Base-by-base conservation (phyloP, 1,284 basidiomycete genomes). In the Leccinum subspadiceum region DNA sequence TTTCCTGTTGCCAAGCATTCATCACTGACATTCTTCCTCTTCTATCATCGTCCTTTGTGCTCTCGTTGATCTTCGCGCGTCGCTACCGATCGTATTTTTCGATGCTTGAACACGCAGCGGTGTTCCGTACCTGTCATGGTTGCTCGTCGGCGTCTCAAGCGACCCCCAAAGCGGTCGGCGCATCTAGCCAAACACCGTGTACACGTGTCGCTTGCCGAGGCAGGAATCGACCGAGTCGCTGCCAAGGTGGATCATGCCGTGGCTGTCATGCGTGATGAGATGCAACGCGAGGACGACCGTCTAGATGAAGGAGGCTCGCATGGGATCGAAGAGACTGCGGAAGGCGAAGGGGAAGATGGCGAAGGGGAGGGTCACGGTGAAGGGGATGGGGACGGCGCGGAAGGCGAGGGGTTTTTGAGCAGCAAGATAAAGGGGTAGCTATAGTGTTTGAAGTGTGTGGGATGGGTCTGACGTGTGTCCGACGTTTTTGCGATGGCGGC, bases 71-170 rank as follows among this genome's bases (percentile, higher is more conserved):
- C 20, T 24, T 37, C 6, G 8, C 35, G 20, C 12, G 4, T 41
- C 10, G 9, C 29, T 29, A 37, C 24, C 5, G 17, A 61, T 22
- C 1, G 6, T 48, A 26, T 26, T 9, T 48, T 26, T 26, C 3
- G 48, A 26, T 15, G 22, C 41, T 57, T 3, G 3, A 33, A 39
- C 12, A 15, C 7, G 1, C 22, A 94, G 77, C 94, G 94, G 77
- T 92, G 87, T 58, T 91, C 87, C 4, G 93, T 93, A 0, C 95
- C 92, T 2, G 94, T 96, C 60, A 96, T 96, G 94, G 90, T 94
- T 55, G 91, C 92, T 7, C 89, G 92, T 46, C 85, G 92, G 53
- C 81, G 92, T 5, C 84, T 94, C 67, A 91, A 91, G 72, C 84
- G 91, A 6, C 86, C 86, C 8, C 84, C 86, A 9, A 80, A 81